Conservation (phyloP, 1,284 basidiomycete species). For the Cutaneotrichosporon mucoides region DNA sequence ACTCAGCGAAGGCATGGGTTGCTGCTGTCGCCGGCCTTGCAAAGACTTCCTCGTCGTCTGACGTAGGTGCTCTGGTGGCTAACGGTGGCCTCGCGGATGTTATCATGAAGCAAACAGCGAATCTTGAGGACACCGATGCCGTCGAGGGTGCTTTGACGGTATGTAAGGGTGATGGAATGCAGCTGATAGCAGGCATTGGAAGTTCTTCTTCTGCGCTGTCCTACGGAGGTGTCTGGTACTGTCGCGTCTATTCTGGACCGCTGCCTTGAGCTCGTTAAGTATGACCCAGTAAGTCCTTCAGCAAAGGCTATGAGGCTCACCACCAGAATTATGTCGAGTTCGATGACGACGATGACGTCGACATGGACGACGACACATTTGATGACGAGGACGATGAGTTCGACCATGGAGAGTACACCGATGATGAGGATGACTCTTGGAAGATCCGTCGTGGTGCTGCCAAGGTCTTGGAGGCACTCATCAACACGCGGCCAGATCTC, state of each 20-base stretch:
- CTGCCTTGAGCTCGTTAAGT: slow-evolving; percentile 75
- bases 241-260: slow-evolving; percentile 64
- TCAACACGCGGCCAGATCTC: slow-evolving; percentile 82
- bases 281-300: slow-evolving; percentile 68
- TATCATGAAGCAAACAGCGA: slow-evolving; percentile 29
- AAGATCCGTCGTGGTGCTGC: slow-evolving; percentile 92
- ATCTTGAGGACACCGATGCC: slow-evolving; percentile 38
- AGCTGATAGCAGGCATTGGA: slow-evolving; percentile 65
- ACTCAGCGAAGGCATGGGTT: slow-evolving; percentile 33
- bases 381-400: slow-evolving; percentile 52
- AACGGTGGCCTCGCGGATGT: slow-evolving; percentile 29
- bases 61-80: slow-evolving; percentile 29
- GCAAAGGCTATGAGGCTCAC: not conserved
- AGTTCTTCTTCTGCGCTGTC: slow-evolving; percentile 73
- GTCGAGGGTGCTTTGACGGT: slow-evolving; percentile 41
- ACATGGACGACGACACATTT: slow-evolving; percentile 44
- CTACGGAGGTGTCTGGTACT: slow-evolving; percentile 71
- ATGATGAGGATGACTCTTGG: slow-evolving; percentile 99
- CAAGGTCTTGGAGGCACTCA: slow-evolving; percentile 78
- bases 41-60: slow-evolving; percentile 27
- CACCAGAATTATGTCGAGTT: slow-evolving; percentile 73
- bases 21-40: slow-evolving; percentile 35
- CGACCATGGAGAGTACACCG: slow-evolving; percentile 82
- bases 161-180: not conserved
- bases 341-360: slow-evolving; percentile 66